phyloP scores from a whole-genome alignment of 352 stramenopile species.

The Pythium volutum region DNA sequence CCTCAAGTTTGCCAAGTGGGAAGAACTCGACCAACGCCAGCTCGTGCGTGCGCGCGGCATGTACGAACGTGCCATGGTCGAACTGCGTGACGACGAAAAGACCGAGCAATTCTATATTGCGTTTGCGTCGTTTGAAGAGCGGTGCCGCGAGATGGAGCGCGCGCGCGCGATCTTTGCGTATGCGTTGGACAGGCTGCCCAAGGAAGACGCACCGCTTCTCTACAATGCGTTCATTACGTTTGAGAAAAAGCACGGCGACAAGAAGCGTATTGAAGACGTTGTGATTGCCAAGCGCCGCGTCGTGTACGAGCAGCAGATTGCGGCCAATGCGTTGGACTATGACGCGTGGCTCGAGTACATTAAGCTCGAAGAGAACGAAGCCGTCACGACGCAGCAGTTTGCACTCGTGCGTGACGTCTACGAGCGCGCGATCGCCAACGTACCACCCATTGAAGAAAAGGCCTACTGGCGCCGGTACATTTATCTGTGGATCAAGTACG shows the following conservation, averaged over 20 bases:
- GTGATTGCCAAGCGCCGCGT: conserved; percentile 94
- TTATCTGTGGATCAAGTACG: conserved; percentile 99
- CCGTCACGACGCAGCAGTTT: conserved; percentile 44
- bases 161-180: conserved; percentile 89
- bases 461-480: conserved; percentile 98
- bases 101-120: conserved; percentile 88
- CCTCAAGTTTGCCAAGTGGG: conserved; percentile 99
- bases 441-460: conserved; percentile 95
- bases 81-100: conserved; percentile 83
- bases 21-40: conserved; percentile 94
- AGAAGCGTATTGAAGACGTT: conserved; percentile 94
- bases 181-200: conserved; percentile 72
- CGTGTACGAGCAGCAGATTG: conserved; percentile 93
- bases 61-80: conserved; percentile 94
- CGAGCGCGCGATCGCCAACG: conserved; percentile 93
- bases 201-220: conserved; percentile 90
- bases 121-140: conserved; percentile 98
- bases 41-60: conserved; percentile 90
- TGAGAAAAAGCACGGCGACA: conserved; percentile 98
- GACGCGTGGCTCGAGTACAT: conserved; percentile 99
- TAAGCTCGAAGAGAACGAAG: conserved; percentile 95
- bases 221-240: conserved; percentile 97
- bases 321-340: conserved; percentile 93
- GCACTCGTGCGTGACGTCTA: conserved; percentile 92
- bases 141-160: conserved; percentile 92